Conservation (phyloP, 2,329 filamentous ascomycete species). For the Curvularia spicifera region DNA sequence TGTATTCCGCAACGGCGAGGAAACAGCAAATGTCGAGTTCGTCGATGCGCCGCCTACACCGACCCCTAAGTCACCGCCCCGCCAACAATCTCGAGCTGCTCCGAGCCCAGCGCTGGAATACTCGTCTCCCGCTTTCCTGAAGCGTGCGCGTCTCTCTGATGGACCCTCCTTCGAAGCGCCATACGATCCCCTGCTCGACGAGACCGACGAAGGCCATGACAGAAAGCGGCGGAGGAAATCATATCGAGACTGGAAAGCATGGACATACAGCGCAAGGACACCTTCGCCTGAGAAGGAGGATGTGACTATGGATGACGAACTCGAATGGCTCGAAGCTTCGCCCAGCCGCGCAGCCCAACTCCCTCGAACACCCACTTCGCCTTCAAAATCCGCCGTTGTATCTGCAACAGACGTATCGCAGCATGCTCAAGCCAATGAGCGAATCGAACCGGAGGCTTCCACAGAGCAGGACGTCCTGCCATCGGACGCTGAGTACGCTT, state of each 20-base stretch:
- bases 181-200: conserved; percentile 71
- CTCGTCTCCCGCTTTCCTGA: conserved; percentile 78
- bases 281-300: conserved; percentile 69
- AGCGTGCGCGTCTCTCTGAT: conserved; percentile 72
- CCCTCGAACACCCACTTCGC: conserved; percentile 38
- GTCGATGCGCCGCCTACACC: conserved; percentile 49
- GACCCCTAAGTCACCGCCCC: conserved; percentile 33
- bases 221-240: conserved; percentile 76
- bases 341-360: conserved; percentile 34
- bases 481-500: conserved; percentile 56
- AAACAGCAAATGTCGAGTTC: conserved; percentile 61
- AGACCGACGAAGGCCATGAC: conserved; percentile 63
- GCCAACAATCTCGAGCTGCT: conserved; percentile 12
- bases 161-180: conserved; percentile 67
- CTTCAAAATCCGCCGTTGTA: conserved; percentile 13
- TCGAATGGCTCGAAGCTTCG: conserved; percentile 25
- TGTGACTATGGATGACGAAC: conserved; percentile 25
- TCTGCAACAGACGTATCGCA: conserved; percentile 10
- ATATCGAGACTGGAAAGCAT: conserved; percentile 69
- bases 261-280: conserved; percentile 76
- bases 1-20: conserved; percentile 55
- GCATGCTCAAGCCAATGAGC: not conserved
- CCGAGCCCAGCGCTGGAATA: conserved; percentile 55
- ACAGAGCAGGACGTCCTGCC: not conserved
- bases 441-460: not conserved